A percentile compares a stretch with the other conserved stretches of the same genome.
Conservation (phyloP, 768 basidiomycete species). For the Collybia mongolica region DNA sequence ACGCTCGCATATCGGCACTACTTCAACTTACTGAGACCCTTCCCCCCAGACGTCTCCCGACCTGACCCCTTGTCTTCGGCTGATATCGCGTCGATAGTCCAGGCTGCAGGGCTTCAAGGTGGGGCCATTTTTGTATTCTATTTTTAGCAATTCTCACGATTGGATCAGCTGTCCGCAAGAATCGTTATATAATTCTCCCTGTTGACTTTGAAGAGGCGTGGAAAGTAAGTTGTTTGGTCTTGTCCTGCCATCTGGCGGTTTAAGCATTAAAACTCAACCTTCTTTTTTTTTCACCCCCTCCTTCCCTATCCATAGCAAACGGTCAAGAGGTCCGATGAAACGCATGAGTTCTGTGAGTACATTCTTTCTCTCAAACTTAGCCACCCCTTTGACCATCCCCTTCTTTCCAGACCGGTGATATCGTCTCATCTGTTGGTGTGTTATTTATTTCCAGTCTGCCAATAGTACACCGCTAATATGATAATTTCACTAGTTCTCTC, state of each 20-base stretch:
- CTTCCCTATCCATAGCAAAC: constrained; percentile 67
- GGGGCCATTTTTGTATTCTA: constrained; percentile 4
- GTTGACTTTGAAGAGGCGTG: constrained; percentile 99
- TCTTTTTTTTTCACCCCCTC: constrained; percentile 23
- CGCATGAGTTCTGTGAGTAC: constrained; percentile 90
- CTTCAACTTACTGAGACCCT: constrained; percentile 10
- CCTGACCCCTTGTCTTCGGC: constrained; percentile 96
- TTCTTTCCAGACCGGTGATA: constrained; percentile 35
- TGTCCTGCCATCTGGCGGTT: constrained; percentile 36
- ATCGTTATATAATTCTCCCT: constrained; percentile 95
- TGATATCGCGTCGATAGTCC: constrained; percentile 93
- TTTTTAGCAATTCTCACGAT: constrained; percentile 2
- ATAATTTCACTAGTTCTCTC: constrained; percentile 5
- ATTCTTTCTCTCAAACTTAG: neutral
- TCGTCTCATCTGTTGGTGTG: constrained; percentile 21
- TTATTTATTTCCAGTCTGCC: neutral
- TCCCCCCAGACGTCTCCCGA: constrained; percentile 83
- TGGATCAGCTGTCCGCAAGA: constrained; percentile 86
- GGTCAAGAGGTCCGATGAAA: constrained; percentile 95
- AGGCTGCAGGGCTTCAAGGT: constrained; percentile 98
- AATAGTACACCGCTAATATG: neutral
- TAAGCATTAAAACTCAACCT: constrained; percentile 30
- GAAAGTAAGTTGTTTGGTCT: constrained; percentile 82
- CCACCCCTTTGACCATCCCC: constrained; percentile 7
- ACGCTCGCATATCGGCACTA: constrained; percentile 10